Conservation (phyloP, 164 flowering plant species). For the Aristolochia contorta region DNA sequence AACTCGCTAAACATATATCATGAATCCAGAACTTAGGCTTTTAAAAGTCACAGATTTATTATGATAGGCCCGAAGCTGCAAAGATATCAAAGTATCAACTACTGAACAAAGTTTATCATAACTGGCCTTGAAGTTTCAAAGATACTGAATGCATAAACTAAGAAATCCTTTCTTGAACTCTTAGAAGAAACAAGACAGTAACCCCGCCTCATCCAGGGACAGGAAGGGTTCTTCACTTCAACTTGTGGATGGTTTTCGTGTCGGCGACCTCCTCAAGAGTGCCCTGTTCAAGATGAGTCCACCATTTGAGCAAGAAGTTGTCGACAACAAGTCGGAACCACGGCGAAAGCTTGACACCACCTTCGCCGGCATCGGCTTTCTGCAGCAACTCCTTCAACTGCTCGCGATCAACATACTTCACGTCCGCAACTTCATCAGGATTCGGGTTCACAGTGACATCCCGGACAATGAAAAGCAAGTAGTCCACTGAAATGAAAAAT, state of each 20-base stretch:
- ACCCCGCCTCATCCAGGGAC: neutral
- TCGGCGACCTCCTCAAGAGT: slow-evolving; percentile 60
- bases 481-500: slow-evolving; percentile 65
- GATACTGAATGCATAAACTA: no score
- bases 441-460: slow-evolving; percentile 71
- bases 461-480: slow-evolving; percentile 80
- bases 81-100: no score
- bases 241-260: slow-evolving; percentile 88
- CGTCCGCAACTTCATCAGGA: slow-evolving; percentile 86
- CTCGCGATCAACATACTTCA: slow-evolving; percentile 64
- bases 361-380: slow-evolving; percentile 92
- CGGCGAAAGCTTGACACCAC: slow-evolving; percentile 80
- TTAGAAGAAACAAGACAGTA: no score
- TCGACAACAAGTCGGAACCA: slow-evolving; percentile 94
- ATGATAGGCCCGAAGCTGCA: no score
- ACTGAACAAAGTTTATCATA: no score
- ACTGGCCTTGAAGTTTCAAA: no score
- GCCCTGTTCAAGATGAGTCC: slow-evolving; percentile 82
- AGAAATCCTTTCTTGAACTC: no score
- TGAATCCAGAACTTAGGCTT: no score
- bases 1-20: no score
- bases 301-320: slow-evolving; percentile 89
- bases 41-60: no score
- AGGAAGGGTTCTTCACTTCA: slow-evolving; percentile 21
- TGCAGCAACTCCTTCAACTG: slow-evolving; percentile 70